Evolutionary conservation across 768 basidiomycete species (phyloP).

Genomic region (Naganishia kalamii): DNA sequence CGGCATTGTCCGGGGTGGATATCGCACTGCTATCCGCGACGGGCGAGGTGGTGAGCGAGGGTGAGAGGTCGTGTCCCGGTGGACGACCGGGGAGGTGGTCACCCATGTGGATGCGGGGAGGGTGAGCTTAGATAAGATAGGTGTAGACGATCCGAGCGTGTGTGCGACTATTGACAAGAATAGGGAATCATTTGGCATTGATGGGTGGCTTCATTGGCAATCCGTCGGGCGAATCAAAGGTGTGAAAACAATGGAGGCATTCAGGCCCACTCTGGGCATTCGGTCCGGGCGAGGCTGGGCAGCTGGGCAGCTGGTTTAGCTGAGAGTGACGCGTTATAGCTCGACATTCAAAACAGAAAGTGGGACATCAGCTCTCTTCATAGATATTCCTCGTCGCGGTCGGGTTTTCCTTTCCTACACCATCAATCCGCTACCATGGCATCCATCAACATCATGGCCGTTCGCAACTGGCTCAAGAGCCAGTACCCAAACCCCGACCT

Average conservation of each 20-base stretch:
- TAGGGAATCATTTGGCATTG: background rate
- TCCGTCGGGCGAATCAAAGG: no score
- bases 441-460: conserved; percentile 8
- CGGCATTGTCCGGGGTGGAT: background rate
- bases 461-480: conserved; percentile 21
- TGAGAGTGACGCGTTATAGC: no score
- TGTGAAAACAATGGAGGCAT: no score
- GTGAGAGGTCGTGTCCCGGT: background rate
- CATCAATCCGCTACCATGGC: background rate
- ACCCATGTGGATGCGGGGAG: background rate
- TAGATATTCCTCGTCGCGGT: background rate
- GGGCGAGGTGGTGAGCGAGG: conserved; percentile 10
- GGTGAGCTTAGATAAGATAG: background rate
- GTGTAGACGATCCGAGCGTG: background rate
- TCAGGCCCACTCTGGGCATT: background rate
- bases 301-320: no score
- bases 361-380: no score
- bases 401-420: no score
- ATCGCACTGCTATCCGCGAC: background rate
- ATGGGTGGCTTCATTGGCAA: background rate
- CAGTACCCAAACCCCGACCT: conserved; percentile 20
- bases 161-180: background rate
- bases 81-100: background rate
- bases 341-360: no score
- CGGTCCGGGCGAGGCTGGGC: no score